These are phyloP conservation scores for Trichosporon sp. DNA, from an alignment of 1,284 basidiomycete genomes.

Conservation along the genomic window DNA sequence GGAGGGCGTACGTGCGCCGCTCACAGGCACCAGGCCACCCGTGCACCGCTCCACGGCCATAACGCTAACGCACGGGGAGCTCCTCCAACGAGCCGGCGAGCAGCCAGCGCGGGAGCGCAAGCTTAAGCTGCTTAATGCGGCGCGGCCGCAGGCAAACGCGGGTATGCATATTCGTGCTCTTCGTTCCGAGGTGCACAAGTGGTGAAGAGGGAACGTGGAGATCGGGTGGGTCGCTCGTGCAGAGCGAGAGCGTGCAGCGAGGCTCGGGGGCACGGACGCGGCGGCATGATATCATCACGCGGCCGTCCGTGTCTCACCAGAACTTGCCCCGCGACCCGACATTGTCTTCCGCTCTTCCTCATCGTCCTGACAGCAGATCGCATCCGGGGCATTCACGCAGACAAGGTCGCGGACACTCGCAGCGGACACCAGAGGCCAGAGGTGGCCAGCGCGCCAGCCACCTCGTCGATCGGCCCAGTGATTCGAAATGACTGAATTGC, in stretches of 20 bases:
- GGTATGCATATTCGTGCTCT: neutral
- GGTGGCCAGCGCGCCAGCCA: neutral
- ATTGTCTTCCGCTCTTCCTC: too few species aligned
- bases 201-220: neutral
- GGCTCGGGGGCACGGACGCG: neutral
- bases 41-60: too few species aligned
- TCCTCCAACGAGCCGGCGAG: neutral
- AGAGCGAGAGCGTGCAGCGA: too few species aligned
- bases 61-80: too few species aligned
- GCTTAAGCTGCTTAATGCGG: neutral
- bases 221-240: neutral
- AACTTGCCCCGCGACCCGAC: too few species aligned
- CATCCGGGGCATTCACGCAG: neutral
- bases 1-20: too few species aligned
- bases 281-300: neutral
- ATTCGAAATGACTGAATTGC: neutral
- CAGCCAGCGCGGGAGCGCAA: neutral
- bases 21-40: too few species aligned
- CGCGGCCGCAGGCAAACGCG: neutral
- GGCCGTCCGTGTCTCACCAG: too few species aligned
- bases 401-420: neutral
- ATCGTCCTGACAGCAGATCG: too few species aligned
- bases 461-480: neutral
- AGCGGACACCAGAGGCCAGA: neutral
- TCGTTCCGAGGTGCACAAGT: neutral